Base-by-base conservation (phyloP, 139 green algal genomes). In the Diplosphaera chodatii region DNA sequence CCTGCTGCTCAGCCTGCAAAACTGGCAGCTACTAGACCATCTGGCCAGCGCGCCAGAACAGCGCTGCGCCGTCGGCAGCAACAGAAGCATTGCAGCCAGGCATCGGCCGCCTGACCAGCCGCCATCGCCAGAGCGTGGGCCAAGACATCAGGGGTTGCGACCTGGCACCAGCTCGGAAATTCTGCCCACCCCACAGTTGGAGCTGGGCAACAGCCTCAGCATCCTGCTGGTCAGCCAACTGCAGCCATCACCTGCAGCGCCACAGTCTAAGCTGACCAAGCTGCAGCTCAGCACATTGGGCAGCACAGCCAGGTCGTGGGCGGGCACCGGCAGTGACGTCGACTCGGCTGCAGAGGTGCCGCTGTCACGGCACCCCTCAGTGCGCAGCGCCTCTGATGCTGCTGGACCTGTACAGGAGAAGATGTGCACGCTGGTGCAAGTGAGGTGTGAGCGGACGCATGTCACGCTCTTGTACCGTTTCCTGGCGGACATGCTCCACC, bases 391-490 rank as follows among this genome's bases (percentile, higher is more conserved):
- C 6, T 6, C 37, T 48, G 37, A 6, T 48, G 37, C 6, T 31
- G 20, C 37, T 21, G 10, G 29, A 8, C 32, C 6, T 16, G 16
- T 75, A 29, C 64, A 76, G 71, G 40, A 28, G 21, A 10, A 66
- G 4, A 3, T 63, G 29, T 64, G 69, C 16, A 76, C 41, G 16
- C 40, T 65, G 20, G 32, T 69, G 32, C 70, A n/a, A 25, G 40
- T 68, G 29, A 55, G 74, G 15, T 55, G 33, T 15, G 75, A 76
- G 21, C 32, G 27, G 4, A 22, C 76, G 69, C 69, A 73, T 55
- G 33, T 68, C 13, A 68, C 59, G 22, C 23, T 80, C 20, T 29
- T 80, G 30, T 68, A 66, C 65, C 69, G 75, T 29, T 80, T 80
- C 37, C 15, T 74, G 28, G 73, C 73, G 25, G 73, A 78, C 64